Evolutionary conservation across 371 early-diverging fungal genomes (phyloP).

Genomic region (Saksenaea oblongispora): DNA sequence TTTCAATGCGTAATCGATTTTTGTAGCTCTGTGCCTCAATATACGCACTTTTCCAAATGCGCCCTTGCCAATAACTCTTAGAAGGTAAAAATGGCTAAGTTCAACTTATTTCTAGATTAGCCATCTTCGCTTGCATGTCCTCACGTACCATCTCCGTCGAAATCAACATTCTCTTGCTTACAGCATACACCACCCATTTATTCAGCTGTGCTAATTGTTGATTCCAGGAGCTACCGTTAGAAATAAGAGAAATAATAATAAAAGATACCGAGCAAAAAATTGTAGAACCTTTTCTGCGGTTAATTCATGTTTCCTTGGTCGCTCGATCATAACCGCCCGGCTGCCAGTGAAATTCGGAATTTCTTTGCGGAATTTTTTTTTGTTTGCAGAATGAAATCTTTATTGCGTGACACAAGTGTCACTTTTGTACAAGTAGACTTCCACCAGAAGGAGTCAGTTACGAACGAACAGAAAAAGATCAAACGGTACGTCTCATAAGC

Average conservation of each 20-base stretch:
- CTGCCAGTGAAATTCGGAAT: not conserved
- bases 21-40: slow-evolving; percentile 75
- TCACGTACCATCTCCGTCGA: slow-evolving; percentile 42
- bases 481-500: no score
- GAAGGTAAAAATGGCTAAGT: slow-evolving; percentile 61
- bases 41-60: slow-evolving; percentile 79
- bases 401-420: no score
- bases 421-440: no score
- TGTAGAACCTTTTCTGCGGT: not conserved
- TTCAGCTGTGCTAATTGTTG: not conserved
- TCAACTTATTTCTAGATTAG: slow-evolving; percentile 35
- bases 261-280: not conserved
- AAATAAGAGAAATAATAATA: not conserved
- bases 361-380: no score
- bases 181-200: slow-evolving; percentile 58
- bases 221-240: not conserved
- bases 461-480: no score
- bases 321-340: not conserved
- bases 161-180: slow-evolving; percentile 54
- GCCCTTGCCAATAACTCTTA: slow-evolving; percentile 68
- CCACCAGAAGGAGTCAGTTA: no score
- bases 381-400: no score
- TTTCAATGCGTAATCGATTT: slow-evolving; percentile 54
- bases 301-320: not conserved
- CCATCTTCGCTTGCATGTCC: not conserved